Base-by-base conservation (phyloP, 2,329 filamentous ascomycete species). In the Sporothrix curviconia region DNA sequence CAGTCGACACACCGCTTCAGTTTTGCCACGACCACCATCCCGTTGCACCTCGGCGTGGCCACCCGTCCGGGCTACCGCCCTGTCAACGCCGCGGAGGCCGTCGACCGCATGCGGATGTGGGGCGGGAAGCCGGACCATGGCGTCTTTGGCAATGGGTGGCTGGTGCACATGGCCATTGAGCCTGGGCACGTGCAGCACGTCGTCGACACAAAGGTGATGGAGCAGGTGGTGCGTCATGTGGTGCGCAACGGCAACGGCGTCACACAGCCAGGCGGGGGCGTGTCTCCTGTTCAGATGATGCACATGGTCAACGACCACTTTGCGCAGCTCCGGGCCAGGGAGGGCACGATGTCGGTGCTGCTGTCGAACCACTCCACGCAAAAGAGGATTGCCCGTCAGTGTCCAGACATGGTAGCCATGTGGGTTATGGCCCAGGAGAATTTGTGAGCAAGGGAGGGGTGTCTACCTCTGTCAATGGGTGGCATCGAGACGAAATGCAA, bases 301-400 rank as follows among this genome's bases (percentile, higher is more conserved):
- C 51, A 17, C 4, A 36, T 11, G n/a, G 62, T 64, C 37, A 61
- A 62, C 43, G 34, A 59, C 46, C 42, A 22, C 14, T 58, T 64
- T 58, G 22, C 15, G 7, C 15, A 22, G 22, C 47, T 64, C 7
- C 24, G 12, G 1, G 14, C 17, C 3, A 28, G 42, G 5, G 62
- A 62, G 32, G 40, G 54, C 19, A 36, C 55, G 7, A 46, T 64
- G 12, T 62, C 62, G 22, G 52, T 64, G 15, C 15, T 64, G 58
- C 42, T 64, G 43, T 64, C 62, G 39, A 64, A 64, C 57, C 61
- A 64, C 25, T 36, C 30, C 1, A 62, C 61, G 19, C 62, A 64
- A 50, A 64, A 64, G 56, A 55, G 62, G 4, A 61, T 64, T 24
- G 62, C 62, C 1, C 61, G 62, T 4, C 62, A 64, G 57, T 64